Conservation (phyloP, 2,329 filamentous ascomycete genomes). For the Nectriaceae sp. region DNA sequence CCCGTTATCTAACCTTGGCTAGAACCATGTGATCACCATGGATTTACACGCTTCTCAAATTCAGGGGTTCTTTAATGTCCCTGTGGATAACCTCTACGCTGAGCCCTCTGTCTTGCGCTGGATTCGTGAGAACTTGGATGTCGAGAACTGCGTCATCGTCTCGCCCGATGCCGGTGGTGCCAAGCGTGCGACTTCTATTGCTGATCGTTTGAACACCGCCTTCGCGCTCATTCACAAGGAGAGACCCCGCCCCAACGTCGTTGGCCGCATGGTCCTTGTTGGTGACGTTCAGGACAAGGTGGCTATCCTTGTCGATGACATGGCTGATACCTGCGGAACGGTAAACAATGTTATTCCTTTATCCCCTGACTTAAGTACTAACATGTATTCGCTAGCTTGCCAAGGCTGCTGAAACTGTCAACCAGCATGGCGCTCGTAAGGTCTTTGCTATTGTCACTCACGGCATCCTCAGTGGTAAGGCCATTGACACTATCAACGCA, state of each 20-base stretch:
- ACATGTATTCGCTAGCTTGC: conserved; percentile 39
- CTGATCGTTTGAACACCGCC: conserved; percentile 83
- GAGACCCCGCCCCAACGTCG: conserved; percentile 80
- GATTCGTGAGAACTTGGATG: conserved; percentile 83
- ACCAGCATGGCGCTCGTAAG: conserved; percentile 81
- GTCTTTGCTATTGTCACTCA: conserved; percentile 96
- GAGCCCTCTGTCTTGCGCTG: conserved; percentile 90
- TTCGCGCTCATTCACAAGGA: conserved; percentile 98
- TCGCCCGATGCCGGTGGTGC: conserved; percentile 93
- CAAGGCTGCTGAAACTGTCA: conserved; percentile 88
- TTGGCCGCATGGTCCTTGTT: conserved; percentile 90
- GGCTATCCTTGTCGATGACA: conserved; percentile 95
- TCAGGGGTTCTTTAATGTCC: conserved; percentile 90
- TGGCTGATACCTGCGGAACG: conserved; percentile 95
- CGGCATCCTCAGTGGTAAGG: conserved; percentile 85
- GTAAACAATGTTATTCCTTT: conserved; percentile 23
- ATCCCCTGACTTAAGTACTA: conserved; percentile 5
- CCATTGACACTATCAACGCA: conserved; percentile 82
- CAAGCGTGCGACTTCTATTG: conserved; percentile 91
- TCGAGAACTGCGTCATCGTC: conserved; percentile 88
- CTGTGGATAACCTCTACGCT: conserved; percentile 80
- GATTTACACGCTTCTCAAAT: conserved; percentile 93
- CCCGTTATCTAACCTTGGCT: conserved; percentile 5
- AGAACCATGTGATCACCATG: conserved; percentile 79
- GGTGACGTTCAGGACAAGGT: conserved; percentile 90